Evolutionary conservation across 1,139 yeast species (phyloP), one percentile per base, ranked within the genome.

Genomic region (Nematodospora anomalae): DNA sequence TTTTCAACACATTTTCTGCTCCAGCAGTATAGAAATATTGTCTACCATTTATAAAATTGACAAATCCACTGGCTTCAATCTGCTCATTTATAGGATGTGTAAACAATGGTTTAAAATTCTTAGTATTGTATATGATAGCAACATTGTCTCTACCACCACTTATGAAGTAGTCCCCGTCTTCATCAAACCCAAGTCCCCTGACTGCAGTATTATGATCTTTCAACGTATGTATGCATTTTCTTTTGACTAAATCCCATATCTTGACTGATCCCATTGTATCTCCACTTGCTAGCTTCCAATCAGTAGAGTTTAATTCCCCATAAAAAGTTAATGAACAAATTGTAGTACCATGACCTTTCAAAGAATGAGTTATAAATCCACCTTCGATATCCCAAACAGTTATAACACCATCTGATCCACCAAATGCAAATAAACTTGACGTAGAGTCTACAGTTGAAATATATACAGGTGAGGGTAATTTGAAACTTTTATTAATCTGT

Each of bases 261-360:
- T 89, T 83, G 18, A 86, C 82, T 9, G 77, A 71, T 42, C 97
- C 97, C 70, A 82, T 86, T 21, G 92, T 84, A 57, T 87, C 95
- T 50, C 96, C 97, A 51, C 88, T 78, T 11, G 88, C 85, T 42
- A 92, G 69, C 51, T 71, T 72, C 97, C 97, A 92, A 38, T 78
- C 72, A 9, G 76, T 65, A 3, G 83, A 71, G 47, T 85, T 82
- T 35, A 79, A 66, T 40, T 81, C 83, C 15, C 95, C 96, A 56
- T 75, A 72, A 58, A 92, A 88, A 23, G 69, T 64, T 39, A 92
- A 62, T 3, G 95, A 79, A 40, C 96, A 84, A 30, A 92, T 74
- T 5, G 95, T 85, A n/a, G 95, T 83, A 14, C 96, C 96, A 58
- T 94, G 99, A 1, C 98, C 97, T 57, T 87, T 83, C 44, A 92